These are phyloP conservation scores for Aegilops tauschii DNA, from an alignment of 176 grass and related monocot genomes.

Conservation along the genomic window DNA sequence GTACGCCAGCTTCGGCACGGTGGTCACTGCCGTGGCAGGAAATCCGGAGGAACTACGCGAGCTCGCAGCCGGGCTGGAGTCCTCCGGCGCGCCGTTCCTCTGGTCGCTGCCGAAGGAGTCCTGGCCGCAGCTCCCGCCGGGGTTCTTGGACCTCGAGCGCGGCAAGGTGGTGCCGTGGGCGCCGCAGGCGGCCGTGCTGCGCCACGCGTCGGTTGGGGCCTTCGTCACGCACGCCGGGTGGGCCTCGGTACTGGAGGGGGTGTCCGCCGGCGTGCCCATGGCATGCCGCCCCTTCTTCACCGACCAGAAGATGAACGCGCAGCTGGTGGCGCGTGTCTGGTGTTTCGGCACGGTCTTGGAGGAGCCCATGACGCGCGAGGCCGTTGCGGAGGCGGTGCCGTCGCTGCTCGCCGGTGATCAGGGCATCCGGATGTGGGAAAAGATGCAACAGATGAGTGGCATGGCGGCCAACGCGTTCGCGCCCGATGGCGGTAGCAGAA, in stretches of 20 bases:
- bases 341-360: not conserved
- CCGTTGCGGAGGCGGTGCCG: not conserved
- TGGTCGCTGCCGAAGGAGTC: not conserved
- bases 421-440: not conserved
- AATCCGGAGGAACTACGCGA: not conserved
- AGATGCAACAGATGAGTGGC: not conserved
- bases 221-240: not conserved
- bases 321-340: not conserved
- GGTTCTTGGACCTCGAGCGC: not conserved
- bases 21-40: not conserved
- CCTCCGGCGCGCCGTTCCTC: not conserved
- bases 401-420: not conserved
- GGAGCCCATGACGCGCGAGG: not conserved
- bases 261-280: not conserved
- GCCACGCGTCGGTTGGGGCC: not conserved
- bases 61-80: slow-evolving; percentile 38
- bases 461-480: not conserved
- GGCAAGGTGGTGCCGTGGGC: not conserved
- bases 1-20: slow-evolving; percentile 54
- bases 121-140: not conserved
- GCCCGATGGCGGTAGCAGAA: too few relatives aligned
- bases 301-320: not conserved
- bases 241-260: not conserved
- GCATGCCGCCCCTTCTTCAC: not conserved
- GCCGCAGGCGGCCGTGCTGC: not conserved